A percentile compares a stretch with the other conserved stretches of the same genome.
Evolutionary conservation across 495 filamentous ascomycete genomes (phyloP).

Genomic region (Trichoderma gamsii): DNA sequence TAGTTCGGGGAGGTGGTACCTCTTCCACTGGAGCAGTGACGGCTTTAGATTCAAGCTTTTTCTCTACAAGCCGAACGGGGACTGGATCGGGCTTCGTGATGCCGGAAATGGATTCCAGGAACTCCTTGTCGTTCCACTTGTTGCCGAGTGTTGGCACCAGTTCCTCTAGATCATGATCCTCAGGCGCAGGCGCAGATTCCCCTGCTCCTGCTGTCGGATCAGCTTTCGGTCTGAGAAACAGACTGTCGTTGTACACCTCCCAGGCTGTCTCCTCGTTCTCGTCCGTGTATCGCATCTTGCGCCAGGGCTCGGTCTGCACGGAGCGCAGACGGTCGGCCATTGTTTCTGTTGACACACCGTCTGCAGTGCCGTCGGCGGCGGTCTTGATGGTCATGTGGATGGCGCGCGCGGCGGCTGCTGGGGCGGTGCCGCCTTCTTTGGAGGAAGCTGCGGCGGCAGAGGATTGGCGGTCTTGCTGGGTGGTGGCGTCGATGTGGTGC

Average conservation of each 20-base stretch:
- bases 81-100: slow-evolving; percentile 19
- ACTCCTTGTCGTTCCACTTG: slow-evolving; percentile 35
- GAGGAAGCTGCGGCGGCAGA: slow-evolving; percentile 18
- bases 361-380: slow-evolving; percentile 29
- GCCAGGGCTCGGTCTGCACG: slow-evolving; percentile 41
- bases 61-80: not conserved
- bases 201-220: not conserved
- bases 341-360: slow-evolving; percentile 37
- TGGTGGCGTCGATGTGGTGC: slow-evolving; percentile 42
- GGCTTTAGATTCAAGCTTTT: slow-evolving; percentile 20
- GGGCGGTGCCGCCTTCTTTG: slow-evolving; percentile 16
- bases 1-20: slow-evolving; percentile 14
- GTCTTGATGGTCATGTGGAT: slow-evolving; percentile 51
- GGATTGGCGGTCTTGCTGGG: slow-evolving; percentile 38
- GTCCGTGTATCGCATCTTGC: slow-evolving; percentile 36
- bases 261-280: slow-evolving; percentile 40
- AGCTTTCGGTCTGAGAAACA: slow-evolving; percentile 26
- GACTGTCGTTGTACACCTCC: slow-evolving; percentile 36
- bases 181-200: not conserved
- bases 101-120: slow-evolving; percentile 34
- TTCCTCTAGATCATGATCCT: slow-evolving; percentile 23
- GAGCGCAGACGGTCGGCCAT: slow-evolving; percentile 42
- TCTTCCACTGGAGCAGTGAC: not conserved
- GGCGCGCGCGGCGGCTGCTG: slow-evolving; percentile 34
- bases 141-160: slow-evolving; percentile 27